phyloP scores from a whole-genome alignment of 192 early-diverging fungal genomes.

The Phlyctochytrium planicorne region DNA sequence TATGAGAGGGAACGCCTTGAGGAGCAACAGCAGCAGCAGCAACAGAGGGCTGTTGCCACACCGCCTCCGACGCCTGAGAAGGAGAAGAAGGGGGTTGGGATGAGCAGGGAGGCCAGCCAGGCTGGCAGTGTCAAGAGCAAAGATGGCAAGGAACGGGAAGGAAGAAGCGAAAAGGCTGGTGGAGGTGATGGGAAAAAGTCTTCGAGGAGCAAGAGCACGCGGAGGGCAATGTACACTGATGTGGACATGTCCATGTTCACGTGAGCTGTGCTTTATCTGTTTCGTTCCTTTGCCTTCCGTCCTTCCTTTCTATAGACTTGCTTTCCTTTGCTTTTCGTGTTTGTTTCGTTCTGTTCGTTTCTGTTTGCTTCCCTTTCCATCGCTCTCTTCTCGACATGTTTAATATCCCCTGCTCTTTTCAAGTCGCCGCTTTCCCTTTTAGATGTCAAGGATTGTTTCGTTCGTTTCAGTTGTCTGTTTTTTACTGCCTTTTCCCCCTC shows the following conservation, averaged over 20 bases:
- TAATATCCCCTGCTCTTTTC: too few relatives aligned
- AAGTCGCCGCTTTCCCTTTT: too few relatives aligned
- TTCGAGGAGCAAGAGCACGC: slow-evolving; percentile 4
- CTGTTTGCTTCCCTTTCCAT: slow-evolving; percentile 3
- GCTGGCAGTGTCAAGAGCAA: too few relatives aligned
- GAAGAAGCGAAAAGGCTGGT: background rate
- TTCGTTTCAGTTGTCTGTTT: too few relatives aligned
- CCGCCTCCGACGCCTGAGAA: too few relatives aligned
- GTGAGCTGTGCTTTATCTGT: background rate
- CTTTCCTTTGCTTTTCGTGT: background rate
- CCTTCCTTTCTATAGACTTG: background rate
- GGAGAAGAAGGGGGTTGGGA: too few relatives aligned
- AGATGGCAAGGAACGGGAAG: background rate
- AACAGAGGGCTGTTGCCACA: too few relatives aligned
- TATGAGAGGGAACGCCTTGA: background rate
- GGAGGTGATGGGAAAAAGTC: background rate
- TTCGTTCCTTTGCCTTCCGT: background rate
- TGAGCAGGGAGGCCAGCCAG: background rate
- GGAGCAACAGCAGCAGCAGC: too few relatives aligned
- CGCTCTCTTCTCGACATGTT: background rate
- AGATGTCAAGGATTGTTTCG: too few relatives aligned
- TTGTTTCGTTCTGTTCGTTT: background rate
- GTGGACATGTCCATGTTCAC: background rate
- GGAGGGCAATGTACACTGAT: slow-evolving; percentile 2
- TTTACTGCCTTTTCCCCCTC: too few relatives aligned